Percentiles rank a stretch among this genome's conserved stretches.
Evolutionary conservation across 305 asterid genomes (phyloP).

Genomic region (Galium porrigens): DNA sequence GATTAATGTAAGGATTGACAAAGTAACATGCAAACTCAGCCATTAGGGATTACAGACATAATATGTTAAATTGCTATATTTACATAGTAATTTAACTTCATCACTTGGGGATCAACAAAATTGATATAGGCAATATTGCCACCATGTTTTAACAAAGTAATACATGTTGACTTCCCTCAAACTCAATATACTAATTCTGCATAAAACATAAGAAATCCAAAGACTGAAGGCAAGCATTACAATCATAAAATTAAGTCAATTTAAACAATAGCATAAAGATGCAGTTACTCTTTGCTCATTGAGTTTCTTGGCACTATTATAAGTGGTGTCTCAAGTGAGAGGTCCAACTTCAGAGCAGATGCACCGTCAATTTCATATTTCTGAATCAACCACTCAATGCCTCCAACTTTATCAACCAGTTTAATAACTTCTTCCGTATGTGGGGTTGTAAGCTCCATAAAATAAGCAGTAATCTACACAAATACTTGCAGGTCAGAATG

Average conservation of each 20-base stretch:
- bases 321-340: conserved; percentile 76
- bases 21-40: background rate
- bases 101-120: background rate
- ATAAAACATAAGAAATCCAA: background rate
- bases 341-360: conserved; percentile 82
- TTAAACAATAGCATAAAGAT: conserved; percentile 13
- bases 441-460: conserved; percentile 95
- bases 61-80: background rate
- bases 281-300: conserved; percentile 73
- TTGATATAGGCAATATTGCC: background rate
- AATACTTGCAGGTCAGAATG: conserved; percentile 6
- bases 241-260: background rate
- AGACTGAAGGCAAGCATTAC: background rate
- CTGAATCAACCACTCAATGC: conserved; percentile 93
- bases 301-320: conserved; percentile 86
- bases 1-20: no score
- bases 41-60: background rate
- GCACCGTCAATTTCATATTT: conserved; percentile 96
- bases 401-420: conserved; percentile 94
- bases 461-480: conserved; percentile 73
- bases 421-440: conserved; percentile 86
- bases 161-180: background rate
- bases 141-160: background rate
- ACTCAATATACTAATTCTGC: background rate
- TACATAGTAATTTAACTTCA: background rate